Evolutionary conservation across 1,284 basidiomycete genomes (phyloP), one percentile per base, ranked within the genome.

Genomic region (Thecaphora thlaspeos): DNA sequence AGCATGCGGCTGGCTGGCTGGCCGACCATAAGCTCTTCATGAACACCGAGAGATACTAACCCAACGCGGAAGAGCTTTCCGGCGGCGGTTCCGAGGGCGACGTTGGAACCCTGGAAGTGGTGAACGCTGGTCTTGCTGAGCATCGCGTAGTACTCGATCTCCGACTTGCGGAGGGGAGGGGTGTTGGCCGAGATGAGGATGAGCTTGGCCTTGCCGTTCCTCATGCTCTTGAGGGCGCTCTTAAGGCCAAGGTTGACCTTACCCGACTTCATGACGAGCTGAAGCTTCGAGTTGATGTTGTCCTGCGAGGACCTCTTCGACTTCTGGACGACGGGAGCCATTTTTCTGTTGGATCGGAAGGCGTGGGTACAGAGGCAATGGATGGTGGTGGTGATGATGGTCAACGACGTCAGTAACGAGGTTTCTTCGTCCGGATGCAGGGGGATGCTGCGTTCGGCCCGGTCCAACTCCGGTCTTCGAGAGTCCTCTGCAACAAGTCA

Each of bases 91-190:
- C 95, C 95, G 70, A 99, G 88, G 58, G 94, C 90, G 93, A 91
- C 70, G 81, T 99, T 98, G 71, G 91, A 91, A 73, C 94, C 94
- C 73, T 88, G 74, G 73, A 71, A 96, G 84, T 96, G 93, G 83
- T 96, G 93, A 48, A 96, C 92, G 61, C 87, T 86, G 57, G 93
- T 96, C 85, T 96, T 96, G 60, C 71, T 82, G 75, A 98, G 85
- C 94, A 98, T 98, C 83, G 95, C 95, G 81, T 98, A 98, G 85
- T 98, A 99, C 85, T 99, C 95, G 65, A 99, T 85, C 85, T 99
- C 95, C 56, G 93, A 96, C 82, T 96, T 96, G 82, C 95, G 90
- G 69, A 98, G 86, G 65, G 95, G 95, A 56, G 94, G 95, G 82
- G 92, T 96, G 85, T 98, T 99, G 75, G 91, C 93, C 77, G 94